phyloP scores from a whole-genome alignment of 306 rosid genomes.

The Canavalia gladiata region DNA sequence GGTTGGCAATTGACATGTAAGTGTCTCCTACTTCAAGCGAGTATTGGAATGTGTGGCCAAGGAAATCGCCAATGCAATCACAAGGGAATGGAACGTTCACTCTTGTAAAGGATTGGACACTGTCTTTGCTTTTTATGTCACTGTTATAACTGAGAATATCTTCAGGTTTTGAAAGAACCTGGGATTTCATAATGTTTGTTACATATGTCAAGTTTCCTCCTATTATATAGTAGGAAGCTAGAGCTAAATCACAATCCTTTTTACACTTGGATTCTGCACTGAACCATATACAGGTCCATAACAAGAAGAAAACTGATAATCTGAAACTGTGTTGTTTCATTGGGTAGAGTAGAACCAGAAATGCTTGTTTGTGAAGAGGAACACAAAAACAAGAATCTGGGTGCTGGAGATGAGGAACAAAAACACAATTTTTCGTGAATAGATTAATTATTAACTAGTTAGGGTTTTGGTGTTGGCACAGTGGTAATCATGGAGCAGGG shows the following conservation, averaged over 20 bases:
- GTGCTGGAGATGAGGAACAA: background rate
- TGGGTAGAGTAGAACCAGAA: background rate
- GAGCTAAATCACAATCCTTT: slow-evolving; percentile 58
- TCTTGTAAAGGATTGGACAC: background rate
- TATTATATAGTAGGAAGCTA: slow-evolving; percentile 66
- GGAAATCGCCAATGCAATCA: slow-evolving; percentile 57
- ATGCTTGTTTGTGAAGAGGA: background rate
- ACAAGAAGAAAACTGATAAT: slow-evolving; percentile 29
- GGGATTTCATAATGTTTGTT: slow-evolving; percentile 43
- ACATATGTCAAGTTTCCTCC: slow-evolving; percentile 38
- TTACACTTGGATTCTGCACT: slow-evolving; percentile 63
- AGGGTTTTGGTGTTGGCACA: no score
- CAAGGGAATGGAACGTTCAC: slow-evolving; percentile 73
- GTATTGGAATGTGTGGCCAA: slow-evolving; percentile 66
- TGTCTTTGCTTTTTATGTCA: slow-evolving; percentile 47
- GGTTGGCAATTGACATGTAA: slow-evolving; percentile 47
- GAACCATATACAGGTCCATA: slow-evolving; percentile 16
- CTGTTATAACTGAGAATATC: slow-evolving; percentile 57
- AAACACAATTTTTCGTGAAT: no score
- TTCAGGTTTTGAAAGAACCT: slow-evolving; percentile 13
- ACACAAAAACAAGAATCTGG: slow-evolving; percentile 8
- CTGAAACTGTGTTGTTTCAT: slow-evolving; percentile 40
- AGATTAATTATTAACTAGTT: no score
- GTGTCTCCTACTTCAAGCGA: slow-evolving; percentile 33
- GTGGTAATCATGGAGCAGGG: background rate